Evolutionary conservation across 441 rosid species (phyloP).

Genomic region (Mallotus repandus): DNA sequence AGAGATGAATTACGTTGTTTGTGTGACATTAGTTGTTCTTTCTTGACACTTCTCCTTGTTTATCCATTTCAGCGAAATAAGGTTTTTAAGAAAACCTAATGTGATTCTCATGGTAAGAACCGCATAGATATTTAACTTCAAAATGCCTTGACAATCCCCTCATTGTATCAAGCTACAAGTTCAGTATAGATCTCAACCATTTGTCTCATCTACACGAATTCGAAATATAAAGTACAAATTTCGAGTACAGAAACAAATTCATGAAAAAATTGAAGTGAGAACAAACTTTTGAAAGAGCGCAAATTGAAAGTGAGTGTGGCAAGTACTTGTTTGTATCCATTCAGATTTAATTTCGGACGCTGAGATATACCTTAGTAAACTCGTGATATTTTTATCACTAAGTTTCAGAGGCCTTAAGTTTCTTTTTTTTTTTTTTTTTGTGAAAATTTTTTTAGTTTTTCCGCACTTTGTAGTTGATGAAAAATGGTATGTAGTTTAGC

Average conservation of each 20-base stretch:
- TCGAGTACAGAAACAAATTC: neutral
- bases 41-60: neutral
- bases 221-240: neutral
- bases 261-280: neutral
- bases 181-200: constrained; percentile 95
- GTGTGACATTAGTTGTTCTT: neutral
- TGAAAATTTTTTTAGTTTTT: too few species aligned
- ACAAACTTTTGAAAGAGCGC: constrained; percentile 3
- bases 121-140: constrained; percentile 21
- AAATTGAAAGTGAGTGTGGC: constrained; percentile 19
- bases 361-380: too few species aligned
- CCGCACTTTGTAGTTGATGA: too few species aligned
- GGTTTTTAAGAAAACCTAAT: neutral
- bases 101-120: constrained; percentile 1
- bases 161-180: constrained; percentile 95
- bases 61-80: neutral
- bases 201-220: constrained; percentile 68
- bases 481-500: too few species aligned
- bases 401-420: too few species aligned
- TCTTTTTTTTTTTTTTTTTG: too few species aligned
- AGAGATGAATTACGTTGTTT: constrained; percentile 25
- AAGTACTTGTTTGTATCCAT: constrained; percentile 46
- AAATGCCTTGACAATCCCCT: constrained; percentile 58
- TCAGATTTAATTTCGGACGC: too few species aligned
- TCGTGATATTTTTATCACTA: too few species aligned